Evolutionary conservation across 352 stramenopile species (phyloP), one percentile per base, ranked within the genome.

Genomic region (Pilasporangium apinafurcum): DNA sequence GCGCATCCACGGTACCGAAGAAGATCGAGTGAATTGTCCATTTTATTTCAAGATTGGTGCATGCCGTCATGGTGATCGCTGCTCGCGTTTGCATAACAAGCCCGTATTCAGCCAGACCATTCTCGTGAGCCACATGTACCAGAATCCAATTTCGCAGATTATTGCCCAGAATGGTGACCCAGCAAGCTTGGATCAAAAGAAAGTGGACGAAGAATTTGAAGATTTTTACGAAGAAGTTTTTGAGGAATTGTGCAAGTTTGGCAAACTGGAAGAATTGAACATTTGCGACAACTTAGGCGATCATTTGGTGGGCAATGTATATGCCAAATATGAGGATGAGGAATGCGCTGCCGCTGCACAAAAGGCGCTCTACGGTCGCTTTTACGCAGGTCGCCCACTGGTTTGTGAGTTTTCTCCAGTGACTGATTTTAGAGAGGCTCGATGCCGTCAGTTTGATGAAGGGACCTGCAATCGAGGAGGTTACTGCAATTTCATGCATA

Each of bases 41-140:
- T 99, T 99, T 68, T 99, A 99, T 71, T 98, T 98, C 73, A 99
- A 99, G 82, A 99, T 99, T 37, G 97, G 97, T 26, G 96, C 96
- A 20, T 99, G 97, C 59, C 84, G 97, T n/a, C 97, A 99, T 56
- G 96, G 96, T 13, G 97, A 99, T 60, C 86, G 95, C 13, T 99
- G 97, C 70, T 98, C 92, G 37, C 85, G 97, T 30, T 74, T 98
- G 53, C 97, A 99, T 63, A 98, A 99, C 77, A 97, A 97, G 59
- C 97, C 97, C 4, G 94, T 97, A 20, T 99, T 99, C 64, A 98
- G 83, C 35, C 95, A 98, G 59, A 99, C 97, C 3, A 95, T 99
- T 38, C 65, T 99, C 20, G 78, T 99, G 53, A 98, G 96, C 56
- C 95, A 99, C 65, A 97, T 99, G 79, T 99, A 98, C 65, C 80